Conservation (phyloP, 306 rosid genomes). For the Malus fusca region DNA sequence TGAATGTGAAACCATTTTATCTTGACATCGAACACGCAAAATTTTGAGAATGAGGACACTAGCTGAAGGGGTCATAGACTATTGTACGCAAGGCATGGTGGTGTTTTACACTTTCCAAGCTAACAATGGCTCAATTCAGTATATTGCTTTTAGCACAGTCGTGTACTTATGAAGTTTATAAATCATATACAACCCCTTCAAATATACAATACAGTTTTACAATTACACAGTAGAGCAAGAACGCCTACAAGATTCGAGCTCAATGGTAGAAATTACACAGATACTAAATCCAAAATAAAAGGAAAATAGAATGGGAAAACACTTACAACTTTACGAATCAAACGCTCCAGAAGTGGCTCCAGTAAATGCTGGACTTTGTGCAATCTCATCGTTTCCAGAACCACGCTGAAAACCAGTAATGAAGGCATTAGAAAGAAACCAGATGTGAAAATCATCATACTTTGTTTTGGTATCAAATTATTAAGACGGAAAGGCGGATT, state of each 20-base stretch:
- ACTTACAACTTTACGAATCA: slow-evolving; percentile 87
- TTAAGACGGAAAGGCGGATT: not conserved
- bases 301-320: not conserved
- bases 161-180: slow-evolving; percentile 6
- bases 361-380: slow-evolving; percentile 49
- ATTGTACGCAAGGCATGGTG: not conserved
- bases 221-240: slow-evolving; percentile 11
- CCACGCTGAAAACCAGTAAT: slow-evolving; percentile 48
- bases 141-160: not conserved
- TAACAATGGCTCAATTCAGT: slow-evolving; percentile 10
- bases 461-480: slow-evolving; percentile 1
- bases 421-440: slow-evolving; percentile 11
- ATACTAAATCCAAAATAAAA: not conserved
- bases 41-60: not conserved
- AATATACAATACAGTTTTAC: not conserved
- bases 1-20: not conserved
- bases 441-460: not conserved
- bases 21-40: not conserved
- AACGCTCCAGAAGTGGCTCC: slow-evolving; percentile 75
- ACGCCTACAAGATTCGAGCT: not conserved
- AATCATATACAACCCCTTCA: not conserved
- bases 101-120: slow-evolving; percentile 18
- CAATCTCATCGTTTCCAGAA: slow-evolving; percentile 56
- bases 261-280: not conserved
- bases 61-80: not conserved